Evolutionary conservation across 257 asterid genomes (phyloP).

Genomic region (Ligustrum vulgare): DNA sequence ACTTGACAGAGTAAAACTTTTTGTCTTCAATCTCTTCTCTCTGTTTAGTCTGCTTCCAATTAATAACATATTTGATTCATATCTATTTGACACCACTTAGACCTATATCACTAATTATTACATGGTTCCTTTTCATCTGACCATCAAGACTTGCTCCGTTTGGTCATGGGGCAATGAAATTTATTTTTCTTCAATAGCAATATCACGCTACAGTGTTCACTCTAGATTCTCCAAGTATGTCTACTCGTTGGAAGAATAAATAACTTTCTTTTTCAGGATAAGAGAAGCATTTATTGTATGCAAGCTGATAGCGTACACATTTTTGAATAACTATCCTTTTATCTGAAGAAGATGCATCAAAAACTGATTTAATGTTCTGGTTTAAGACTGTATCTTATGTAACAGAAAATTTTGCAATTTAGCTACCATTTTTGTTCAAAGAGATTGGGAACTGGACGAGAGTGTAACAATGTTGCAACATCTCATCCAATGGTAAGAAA

Average conservation of each 20-base stretch:
- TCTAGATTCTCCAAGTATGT: neutral
- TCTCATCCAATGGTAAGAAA: neutral
- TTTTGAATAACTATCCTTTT: neutral
- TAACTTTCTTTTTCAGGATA: neutral
- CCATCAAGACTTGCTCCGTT: neutral
- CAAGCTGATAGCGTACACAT: neutral
- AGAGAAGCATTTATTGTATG: neutral
- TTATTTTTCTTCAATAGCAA: neutral
- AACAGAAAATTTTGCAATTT: neutral
- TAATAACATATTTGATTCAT: neutral
- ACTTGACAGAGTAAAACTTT: neutral
- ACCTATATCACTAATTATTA: neutral
- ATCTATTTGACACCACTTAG: neutral
- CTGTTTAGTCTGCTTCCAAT: neutral
- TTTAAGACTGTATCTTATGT: neutral
- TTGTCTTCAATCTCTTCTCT: neutral
- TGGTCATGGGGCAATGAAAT: neutral
- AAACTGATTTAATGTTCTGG: neutral
- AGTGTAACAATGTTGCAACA: neutral
- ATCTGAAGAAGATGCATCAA: neutral
- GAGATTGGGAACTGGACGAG: neutral
- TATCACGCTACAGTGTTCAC: neutral
- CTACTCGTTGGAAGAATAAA: neutral
- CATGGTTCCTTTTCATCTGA: neutral
- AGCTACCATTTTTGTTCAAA: neutral